Evolutionary conservation across 2,329 filamentous ascomycete species (phyloP).

Genomic region (Calonectria pteridis): DNA sequence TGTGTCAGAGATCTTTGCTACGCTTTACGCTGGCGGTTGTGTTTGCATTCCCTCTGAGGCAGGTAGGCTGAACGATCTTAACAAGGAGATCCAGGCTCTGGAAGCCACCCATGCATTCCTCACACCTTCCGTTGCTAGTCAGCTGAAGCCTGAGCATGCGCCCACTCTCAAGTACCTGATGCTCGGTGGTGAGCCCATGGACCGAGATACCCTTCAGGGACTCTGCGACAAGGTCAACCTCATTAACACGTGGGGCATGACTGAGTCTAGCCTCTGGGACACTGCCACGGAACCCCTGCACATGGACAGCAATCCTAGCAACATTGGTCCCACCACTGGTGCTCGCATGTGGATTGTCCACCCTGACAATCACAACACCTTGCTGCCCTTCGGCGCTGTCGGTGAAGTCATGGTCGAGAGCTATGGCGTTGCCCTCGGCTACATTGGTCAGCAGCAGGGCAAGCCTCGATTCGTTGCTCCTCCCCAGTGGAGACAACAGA

Average conservation of each 20-base stretch:
- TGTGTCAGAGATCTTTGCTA: conserved; percentile 7
- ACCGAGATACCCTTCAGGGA: conserved; percentile 22
- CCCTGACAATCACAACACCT: conserved; percentile 24
- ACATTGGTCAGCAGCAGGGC: conserved; percentile 15
- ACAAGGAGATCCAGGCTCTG: conserved; percentile 24
- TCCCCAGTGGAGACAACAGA: not conserved
- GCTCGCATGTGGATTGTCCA: conserved; percentile 29
- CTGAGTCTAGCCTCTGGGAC: conserved; percentile 21
- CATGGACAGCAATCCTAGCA: conserved; percentile 14
- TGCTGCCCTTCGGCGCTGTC: conserved; percentile 24
- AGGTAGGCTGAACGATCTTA: conserved; percentile 24
- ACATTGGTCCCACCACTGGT: conserved; percentile 25
- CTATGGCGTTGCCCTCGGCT: conserved; percentile 20
- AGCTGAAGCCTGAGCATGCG: conserved; percentile 22
- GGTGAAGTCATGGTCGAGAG: conserved; percentile 30
- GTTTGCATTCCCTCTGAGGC: conserved; percentile 28
- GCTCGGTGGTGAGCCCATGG: conserved; percentile 27
- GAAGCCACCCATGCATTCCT: conserved; percentile 28
- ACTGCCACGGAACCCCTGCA: conserved; percentile 12
- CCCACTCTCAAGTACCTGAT: conserved; percentile 28
- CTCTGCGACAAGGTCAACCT: conserved; percentile 23
- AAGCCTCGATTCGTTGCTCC: conserved; percentile 9
- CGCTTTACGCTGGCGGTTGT: not conserved
- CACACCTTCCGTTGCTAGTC: conserved; percentile 26
- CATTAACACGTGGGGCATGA: conserved; percentile 28